These are phyloP conservation scores for Zarea fungicola DNA, from an alignment of 2,329 filamentous ascomycete genomes.

Conservation along the genomic window DNA sequence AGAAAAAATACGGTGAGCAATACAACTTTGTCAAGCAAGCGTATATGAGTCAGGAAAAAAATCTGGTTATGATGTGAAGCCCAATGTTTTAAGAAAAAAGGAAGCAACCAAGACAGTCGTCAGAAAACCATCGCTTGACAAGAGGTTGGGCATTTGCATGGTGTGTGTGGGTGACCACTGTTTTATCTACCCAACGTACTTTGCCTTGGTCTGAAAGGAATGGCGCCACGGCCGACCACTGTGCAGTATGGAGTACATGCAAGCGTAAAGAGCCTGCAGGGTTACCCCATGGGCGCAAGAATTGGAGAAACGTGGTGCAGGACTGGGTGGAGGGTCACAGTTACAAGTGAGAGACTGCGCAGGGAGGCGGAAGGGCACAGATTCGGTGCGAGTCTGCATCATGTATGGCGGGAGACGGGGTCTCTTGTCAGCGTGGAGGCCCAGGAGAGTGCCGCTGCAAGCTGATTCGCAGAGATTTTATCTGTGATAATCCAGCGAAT, in stretches of 20 bases:
- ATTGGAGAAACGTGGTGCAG: not conserved
- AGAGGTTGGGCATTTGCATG: conserved; percentile 1
- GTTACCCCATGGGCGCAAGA: not conserved
- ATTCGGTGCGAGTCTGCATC: too few relatives aligned
- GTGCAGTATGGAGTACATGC: not conserved
- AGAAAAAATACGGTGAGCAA: not conserved
- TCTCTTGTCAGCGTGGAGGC: too few relatives aligned
- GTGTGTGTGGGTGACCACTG: not conserved
- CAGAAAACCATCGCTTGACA: too few relatives aligned
- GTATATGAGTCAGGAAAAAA: not conserved
- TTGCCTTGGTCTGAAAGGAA: not conserved
- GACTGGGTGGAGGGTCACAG: too few relatives aligned
- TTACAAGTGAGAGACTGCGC: too few relatives aligned
- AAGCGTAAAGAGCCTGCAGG: conserved; percentile 7
- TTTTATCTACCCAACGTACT: conserved; percentile 9
- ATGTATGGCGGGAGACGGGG: too few relatives aligned
- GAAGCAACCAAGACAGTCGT: not conserved
- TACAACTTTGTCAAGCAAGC: not conserved
- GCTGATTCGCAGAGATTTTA: too few relatives aligned
- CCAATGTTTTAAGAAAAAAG: not conserved
- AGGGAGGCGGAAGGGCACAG: too few relatives aligned
- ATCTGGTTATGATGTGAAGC: too few relatives aligned
- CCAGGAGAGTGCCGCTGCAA: too few relatives aligned
- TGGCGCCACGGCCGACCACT: not conserved
- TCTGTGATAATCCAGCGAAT: too few relatives aligned